Evolutionary conservation across 208 protist species (phyloP).

Genomic region (Acanthamoeba quina): DNA sequence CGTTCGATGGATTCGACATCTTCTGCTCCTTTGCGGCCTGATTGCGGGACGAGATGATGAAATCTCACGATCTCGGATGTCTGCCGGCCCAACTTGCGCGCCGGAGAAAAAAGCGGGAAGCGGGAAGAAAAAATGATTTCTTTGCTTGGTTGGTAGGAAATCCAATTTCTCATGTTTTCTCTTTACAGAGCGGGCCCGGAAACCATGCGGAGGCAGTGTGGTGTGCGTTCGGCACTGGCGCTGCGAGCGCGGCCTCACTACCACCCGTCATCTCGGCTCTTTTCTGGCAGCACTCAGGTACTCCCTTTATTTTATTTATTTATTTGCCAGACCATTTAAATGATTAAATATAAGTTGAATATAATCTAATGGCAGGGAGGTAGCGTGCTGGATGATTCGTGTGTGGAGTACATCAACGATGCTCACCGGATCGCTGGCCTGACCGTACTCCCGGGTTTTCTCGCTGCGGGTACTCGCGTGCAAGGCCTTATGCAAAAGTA

Average conservation of each 20-base stretch:
- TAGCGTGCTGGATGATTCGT: not conserved
- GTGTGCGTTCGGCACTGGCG: no score
- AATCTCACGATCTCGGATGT: not conserved
- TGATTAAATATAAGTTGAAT: no score
- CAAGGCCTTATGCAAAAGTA: no score
- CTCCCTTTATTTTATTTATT: no score
- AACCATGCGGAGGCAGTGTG: no score
- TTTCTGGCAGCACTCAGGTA: no score
- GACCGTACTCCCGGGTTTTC: not conserved
- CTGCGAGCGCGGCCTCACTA: no score
- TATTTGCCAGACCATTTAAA: no score
- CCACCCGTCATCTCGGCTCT: no score
- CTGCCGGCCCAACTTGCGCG: not conserved
- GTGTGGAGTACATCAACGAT: not conserved
- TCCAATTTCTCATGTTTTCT: not conserved
- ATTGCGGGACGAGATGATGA: slow-evolving; percentile 16
- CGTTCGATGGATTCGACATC: slow-evolving; percentile 28
- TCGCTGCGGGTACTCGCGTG: not conserved
- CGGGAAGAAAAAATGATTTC: not conserved
- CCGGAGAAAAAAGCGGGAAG: slow-evolving; percentile 34
- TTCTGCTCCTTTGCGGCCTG: not conserved
- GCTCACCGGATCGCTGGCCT: not conserved
- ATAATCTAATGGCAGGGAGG: no score
- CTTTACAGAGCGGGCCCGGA: not conserved
- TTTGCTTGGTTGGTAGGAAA: not conserved